Base-by-base conservation (phyloP, 2,329 filamentous ascomycete species). In the Tolypocladium ovalisporum region DNA sequence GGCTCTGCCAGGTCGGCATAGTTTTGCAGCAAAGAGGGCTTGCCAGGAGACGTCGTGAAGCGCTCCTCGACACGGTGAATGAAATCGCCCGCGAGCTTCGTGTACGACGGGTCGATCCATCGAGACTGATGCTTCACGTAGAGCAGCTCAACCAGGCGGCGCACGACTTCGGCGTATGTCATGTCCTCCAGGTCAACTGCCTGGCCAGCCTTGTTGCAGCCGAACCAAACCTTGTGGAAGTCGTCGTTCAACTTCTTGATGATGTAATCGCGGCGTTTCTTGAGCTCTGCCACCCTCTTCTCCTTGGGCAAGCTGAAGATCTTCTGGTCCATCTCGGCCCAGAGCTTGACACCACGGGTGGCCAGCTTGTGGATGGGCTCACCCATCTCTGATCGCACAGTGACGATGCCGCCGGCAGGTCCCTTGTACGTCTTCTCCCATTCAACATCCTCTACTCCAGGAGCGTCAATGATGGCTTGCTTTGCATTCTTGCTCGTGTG, bases 341-440 rank as follows among this genome's bases (percentile, higher is more conserved):
- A 99, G 79, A 99, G 96, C 56, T 84, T 79, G 53, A 99, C 92
- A 82, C 94, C 94, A 59, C 95, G 88, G 54, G 94, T 99, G 19
- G 94, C 95, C 59, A 99, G 84, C 79, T 99, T 99, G 79, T 99
- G 94, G 61, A 99, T 99, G 7, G 94, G 95, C 79, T 99, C 94
- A 52, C 94, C 95, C 95, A 99, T 99, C 76, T 99, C 94, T 1
- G 94, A 99, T 62, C 91, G 85, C 54, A 99, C 94, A 34, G 94
- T 99, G 66, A 99, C 93, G 62, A 99, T 85, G 70, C 94, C 94
- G 66, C 94, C 94, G 58, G 92, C 88, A 32, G 91, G 81, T 22
- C 89, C 90, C 76, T 93, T 90, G 79, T 96, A 96, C 6, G 90
- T 95, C 75, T 92, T 86, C 75, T 96, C 91, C 92, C 92, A 97